A percentile compares a stretch with the other conserved stretches of the same genome.
These are phyloP conservation scores for Blastobotrys serpentis DNA, from an alignment of 1,139 yeast genomes.

Conservation along the genomic window DNA sequence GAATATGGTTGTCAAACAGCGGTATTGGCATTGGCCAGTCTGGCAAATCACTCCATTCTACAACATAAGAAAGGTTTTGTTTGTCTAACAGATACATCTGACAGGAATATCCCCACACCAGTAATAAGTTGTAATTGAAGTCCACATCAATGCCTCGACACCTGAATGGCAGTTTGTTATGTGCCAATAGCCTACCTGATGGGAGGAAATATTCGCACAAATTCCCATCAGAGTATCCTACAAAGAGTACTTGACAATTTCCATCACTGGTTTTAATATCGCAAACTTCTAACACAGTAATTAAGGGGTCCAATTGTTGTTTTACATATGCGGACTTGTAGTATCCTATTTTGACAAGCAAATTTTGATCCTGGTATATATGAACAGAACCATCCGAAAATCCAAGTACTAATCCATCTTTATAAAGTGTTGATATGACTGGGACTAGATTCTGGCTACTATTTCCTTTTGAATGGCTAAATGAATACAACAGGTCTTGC, in stretches of 20 bases:
- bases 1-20: constrained; percentile 24
- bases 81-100: constrained; percentile 25
- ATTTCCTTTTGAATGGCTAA: constrained; percentile 17
- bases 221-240: constrained; percentile 19
- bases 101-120: constrained; percentile 29
- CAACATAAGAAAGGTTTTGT: constrained; percentile 17
- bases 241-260: constrained; percentile 14
- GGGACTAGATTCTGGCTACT: constrained; percentile 12
- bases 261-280: constrained; percentile 3
- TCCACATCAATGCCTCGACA: constrained; percentile 23
- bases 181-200: constrained; percentile 21
- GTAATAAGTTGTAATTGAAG: constrained; percentile 14
- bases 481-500: constrained; percentile 14
- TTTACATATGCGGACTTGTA: constrained; percentile 13
- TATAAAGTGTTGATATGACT: constrained; percentile 10
- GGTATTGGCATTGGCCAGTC: constrained; percentile 30
- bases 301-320: constrained; percentile 13
- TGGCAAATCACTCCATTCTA: constrained; percentile 21
- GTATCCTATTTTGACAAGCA: constrained; percentile 11
- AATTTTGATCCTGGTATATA: constrained; percentile 9
- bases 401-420: constrained; percentile 16
- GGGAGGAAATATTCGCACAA: constrained; percentile 20
- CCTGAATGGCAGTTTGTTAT: constrained; percentile 19
- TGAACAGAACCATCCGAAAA: constrained; percentile 18
- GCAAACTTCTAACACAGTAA: constrained; percentile 9